Conservation (phyloP, 306 rosid species). For the Styphnolobium japonicum region DNA sequence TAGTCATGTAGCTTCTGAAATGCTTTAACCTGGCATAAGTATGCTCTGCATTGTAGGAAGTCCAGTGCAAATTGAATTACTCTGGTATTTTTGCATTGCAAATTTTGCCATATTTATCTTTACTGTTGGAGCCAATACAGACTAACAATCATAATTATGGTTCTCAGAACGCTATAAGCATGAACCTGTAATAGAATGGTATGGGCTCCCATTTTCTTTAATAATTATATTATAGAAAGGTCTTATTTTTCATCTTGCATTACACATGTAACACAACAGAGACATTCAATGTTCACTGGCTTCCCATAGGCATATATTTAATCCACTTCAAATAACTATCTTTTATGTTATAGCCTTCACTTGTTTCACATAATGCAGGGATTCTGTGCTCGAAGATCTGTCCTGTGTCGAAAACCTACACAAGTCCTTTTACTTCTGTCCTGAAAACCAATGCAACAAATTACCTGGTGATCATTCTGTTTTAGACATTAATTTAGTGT, state of each 20-base stretch:
- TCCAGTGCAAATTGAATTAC: constrained; percentile 47
- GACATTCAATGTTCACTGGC: constrained; percentile 51
- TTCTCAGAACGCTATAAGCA: constrained; percentile 30
- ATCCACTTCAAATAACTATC: background rate
- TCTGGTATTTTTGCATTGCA: constrained; percentile 46
- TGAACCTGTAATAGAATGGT: constrained; percentile 28
- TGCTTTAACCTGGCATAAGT: constrained; percentile 38
- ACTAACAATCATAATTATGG: constrained; percentile 28
- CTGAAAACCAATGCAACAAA: constrained; percentile 42
- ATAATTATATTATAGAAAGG: constrained; percentile 6
- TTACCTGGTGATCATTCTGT: constrained; percentile 28
- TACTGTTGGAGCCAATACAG: constrained; percentile 25
- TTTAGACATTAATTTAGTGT: background rate
- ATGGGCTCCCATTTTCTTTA: constrained; percentile 32
- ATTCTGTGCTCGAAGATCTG: constrained; percentile 60
- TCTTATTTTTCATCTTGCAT: constrained; percentile 12
- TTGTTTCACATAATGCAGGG: constrained; percentile 50
- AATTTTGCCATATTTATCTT: constrained; percentile 32
- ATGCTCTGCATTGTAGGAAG: constrained; percentile 36
- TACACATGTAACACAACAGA: constrained; percentile 12
- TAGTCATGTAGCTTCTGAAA: constrained; percentile 40
- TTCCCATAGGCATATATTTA: constrained; percentile 22
- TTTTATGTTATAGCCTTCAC: constrained; percentile 26
- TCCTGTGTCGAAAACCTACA: constrained; percentile 38
- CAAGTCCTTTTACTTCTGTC: constrained; percentile 40